Conservation (phyloP, 768 basidiomycete genomes). For the Trametes cinnabarina region DNA sequence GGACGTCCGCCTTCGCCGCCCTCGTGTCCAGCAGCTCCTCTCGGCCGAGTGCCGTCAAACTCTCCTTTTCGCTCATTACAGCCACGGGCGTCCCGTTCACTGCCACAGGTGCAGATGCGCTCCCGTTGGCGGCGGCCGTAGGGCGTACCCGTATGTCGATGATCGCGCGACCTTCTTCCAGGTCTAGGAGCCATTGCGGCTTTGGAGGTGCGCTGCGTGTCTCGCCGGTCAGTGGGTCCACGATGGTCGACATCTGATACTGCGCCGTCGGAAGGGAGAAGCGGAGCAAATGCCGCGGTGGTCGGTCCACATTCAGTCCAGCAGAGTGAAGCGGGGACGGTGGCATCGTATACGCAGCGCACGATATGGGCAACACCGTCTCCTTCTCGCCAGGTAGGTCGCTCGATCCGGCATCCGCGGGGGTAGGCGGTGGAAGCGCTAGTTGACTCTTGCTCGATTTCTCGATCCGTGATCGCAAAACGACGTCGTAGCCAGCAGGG, state of each 20-base stretch:
- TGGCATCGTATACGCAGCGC: conserved; percentile 72
- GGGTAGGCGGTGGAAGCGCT: conserved; percentile 29
- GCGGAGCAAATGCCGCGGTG: conserved; percentile 72
- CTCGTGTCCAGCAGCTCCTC: conserved; percentile 77
- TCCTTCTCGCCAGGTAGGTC: background rate
- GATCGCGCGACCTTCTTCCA: conserved; percentile 59
- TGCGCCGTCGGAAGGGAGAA: conserved; percentile 81
- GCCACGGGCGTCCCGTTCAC: conserved; percentile 40
- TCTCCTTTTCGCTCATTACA: conserved; percentile 75
- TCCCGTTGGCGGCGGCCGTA: conserved; percentile 32
- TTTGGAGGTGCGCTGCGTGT: conserved; percentile 54
- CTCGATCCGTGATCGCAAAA: conserved; percentile 43
- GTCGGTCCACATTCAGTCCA: conserved; percentile 48
- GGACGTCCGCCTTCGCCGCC: conserved; percentile 60
- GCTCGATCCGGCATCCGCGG: conserved; percentile 22
- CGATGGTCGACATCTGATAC: conserved; percentile 70
- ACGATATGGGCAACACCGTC: conserved; percentile 49
- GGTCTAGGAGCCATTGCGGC: conserved; percentile 69
- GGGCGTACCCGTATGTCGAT: conserved; percentile 59
- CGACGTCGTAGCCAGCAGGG: conserved; percentile 67
- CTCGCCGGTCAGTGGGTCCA: conserved; percentile 80
- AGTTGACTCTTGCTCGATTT: conserved; percentile 36
- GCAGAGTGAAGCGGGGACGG: conserved; percentile 81
- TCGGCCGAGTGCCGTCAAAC: conserved; percentile 64
- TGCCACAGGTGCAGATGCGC: conserved; percentile 36